Evolutionary conservation across 805 yeast genomes (phyloP).

Genomic region (Lachancea cidri): DNA sequence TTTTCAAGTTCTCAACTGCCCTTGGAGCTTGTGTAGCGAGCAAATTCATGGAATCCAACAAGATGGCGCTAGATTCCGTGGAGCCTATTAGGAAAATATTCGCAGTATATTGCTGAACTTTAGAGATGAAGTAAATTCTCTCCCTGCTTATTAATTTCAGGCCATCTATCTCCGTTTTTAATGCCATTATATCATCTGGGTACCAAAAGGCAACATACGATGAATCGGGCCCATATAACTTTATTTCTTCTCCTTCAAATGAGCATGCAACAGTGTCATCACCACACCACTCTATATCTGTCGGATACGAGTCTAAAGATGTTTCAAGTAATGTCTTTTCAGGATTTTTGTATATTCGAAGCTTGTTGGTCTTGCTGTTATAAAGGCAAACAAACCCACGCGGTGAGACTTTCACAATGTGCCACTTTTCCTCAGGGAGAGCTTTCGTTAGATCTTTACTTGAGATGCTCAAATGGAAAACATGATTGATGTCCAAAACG

Average conservation of each 20-base stretch:
- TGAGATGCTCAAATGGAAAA: constrained; percentile 12
- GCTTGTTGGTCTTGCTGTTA: constrained; percentile 35
- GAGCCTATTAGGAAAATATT: constrained; percentile 80
- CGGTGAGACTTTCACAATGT: constrained; percentile 22
- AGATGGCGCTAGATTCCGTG: constrained; percentile 71
- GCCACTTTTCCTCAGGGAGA: constrained; percentile 23
- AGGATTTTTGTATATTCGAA: constrained; percentile 44
- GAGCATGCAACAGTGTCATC: constrained; percentile 66
- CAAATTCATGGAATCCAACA: constrained; percentile 71
- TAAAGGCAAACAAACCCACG: constrained; percentile 44
- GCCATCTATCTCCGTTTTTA: constrained; percentile 63
- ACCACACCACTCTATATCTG: constrained; percentile 73
- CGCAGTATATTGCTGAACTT: constrained; percentile 53
- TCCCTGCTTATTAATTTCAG: constrained; percentile 55
- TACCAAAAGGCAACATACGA: constrained; percentile 45
- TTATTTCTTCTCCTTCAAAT: constrained; percentile 57
- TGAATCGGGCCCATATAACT: constrained; percentile 65
- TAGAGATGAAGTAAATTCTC: constrained; percentile 54
- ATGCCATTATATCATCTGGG: constrained; percentile 38
- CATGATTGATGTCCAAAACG: constrained; percentile 22
- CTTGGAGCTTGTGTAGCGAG: constrained; percentile 57
- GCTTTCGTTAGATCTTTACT: constrained; percentile 7
- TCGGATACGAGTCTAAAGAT: constrained; percentile 33
- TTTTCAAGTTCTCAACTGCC: constrained; percentile 69
- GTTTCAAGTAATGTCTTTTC: constrained; percentile 21